Conservation (phyloP, 2,329 filamentous ascomycete genomes). For the Zasmidium citrigriseum region DNA sequence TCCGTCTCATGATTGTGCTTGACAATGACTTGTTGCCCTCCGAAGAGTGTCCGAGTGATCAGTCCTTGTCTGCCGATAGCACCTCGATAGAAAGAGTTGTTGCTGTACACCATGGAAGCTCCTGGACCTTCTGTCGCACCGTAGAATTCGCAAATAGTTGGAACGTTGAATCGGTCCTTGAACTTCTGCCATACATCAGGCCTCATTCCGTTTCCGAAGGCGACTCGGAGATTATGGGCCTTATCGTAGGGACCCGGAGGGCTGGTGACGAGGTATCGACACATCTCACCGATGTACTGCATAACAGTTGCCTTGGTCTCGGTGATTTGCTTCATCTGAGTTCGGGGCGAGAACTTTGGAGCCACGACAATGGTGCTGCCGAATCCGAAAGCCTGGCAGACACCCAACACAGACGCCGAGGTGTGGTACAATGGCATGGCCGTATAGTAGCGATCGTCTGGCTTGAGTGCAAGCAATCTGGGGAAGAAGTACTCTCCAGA, state of each 20-base stretch:
- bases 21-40: constrained; percentile 59
- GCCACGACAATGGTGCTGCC: constrained; percentile 71
- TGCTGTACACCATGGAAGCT: constrained; percentile 70
- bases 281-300: constrained; percentile 87
- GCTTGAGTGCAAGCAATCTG: constrained; percentile 61
- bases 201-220: constrained; percentile 82
- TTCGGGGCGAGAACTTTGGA: constrained; percentile 73
- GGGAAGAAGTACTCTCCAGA: constrained; percentile 29
- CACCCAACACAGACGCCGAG: constrained; percentile 71
- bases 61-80: constrained; percentile 74
- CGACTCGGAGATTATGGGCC: constrained; percentile 70
- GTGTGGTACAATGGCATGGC: constrained; percentile 90
- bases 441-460: constrained; percentile 79
- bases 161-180: constrained; percentile 65
- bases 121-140: constrained; percentile 55
- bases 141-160: constrained; percentile 40
- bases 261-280: constrained; percentile 75
- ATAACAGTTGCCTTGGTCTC: constrained; percentile 70
- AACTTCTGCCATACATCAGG: constrained; percentile 79
- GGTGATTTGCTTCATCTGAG: constrained; percentile 77
- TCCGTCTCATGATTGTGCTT: constrained; percentile 72
- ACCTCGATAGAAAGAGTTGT: constrained; percentile 72
- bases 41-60: constrained; percentile 59
- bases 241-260: constrained; percentile 67
- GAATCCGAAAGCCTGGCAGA: constrained; percentile 54